Base-by-base conservation (phyloP, 1,284 basidiomycete genomes). In the Naganishia sp. region DNA sequence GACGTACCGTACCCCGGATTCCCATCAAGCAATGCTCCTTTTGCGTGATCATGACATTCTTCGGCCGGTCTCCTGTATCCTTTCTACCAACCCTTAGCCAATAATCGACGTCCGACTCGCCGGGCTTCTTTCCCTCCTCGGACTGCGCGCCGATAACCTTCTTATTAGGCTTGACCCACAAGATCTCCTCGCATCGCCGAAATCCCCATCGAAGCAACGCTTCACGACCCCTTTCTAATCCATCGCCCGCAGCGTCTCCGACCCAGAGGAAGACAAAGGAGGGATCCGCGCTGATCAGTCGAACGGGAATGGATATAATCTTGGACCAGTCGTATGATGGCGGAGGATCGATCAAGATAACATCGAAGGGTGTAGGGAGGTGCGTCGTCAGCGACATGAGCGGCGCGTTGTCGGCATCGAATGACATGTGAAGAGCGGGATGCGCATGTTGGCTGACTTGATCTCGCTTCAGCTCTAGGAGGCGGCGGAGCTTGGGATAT, bases 1-100 rank as follows among this genome's bases (percentile, higher is more conserved):
- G 84, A 18, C 94, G 86, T 2, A 99, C 95, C 0, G 95, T 99
- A 1, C 95, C 95, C 43, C 92, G 87, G 72, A 99, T 99, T n/a
- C 96, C 96, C 86, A 99, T 97, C 52, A 98, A 82, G 79, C 94
- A 98, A 75, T 99, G 95, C 74, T 97, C 91, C 75, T 95, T 94
- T 59, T 93, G 94, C 44, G 90, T 85, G 9, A 89, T 91, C 55
- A 96, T 83, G 33, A 96, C 79, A n/a, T 67, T 63, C 28, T 39
- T 57, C 31, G 66, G 60, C 44, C 44, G 42, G 54, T 53, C 49
- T 21, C 49, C 54, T 49, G 11, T 7, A 33, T 65, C 49, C 46
- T 49, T 65, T 15, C 55, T 49, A 13, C 64, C 54, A 16, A 46
- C 18, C 31, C 45, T 23, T 33, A 55, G 31, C 54, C 63, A 56